These are phyloP conservation scores for Tubosaeta brunneosetosa DNA, from an alignment of 768 basidiomycete species.

Conservation along the genomic window DNA sequence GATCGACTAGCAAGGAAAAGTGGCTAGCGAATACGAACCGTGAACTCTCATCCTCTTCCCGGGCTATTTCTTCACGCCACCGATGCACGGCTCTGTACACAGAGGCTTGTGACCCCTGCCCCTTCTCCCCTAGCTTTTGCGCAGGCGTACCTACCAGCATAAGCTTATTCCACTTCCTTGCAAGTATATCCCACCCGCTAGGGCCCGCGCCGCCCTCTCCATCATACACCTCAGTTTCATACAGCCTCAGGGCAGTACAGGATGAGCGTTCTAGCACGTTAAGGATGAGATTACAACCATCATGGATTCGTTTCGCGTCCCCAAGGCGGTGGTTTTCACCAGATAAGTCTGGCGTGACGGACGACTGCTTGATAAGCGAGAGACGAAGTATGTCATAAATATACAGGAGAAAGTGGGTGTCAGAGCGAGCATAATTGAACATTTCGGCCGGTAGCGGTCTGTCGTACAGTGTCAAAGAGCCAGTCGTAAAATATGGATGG, in stretches of 20 bases:
- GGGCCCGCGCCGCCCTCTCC: slow-evolving; percentile 55
- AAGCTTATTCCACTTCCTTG: slow-evolving; percentile 79
- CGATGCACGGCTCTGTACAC: slow-evolving; percentile 71
- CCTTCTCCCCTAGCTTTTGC: slow-evolving; percentile 31
- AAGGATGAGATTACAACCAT: slow-evolving; percentile 44
- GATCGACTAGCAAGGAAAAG: neutral
- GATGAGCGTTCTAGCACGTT: slow-evolving; percentile 69
- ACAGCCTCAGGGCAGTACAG: slow-evolving; percentile 70
- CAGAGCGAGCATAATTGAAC: slow-evolving; percentile 89
- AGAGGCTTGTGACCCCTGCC: slow-evolving; percentile 43
- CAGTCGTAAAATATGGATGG: neutral
- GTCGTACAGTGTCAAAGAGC: neutral
- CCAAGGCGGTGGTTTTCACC: slow-evolving; percentile 9
- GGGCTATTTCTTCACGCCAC: slow-evolving; percentile 78
- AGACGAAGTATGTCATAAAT: slow-evolving; percentile 90
- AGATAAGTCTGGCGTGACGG: slow-evolving; percentile 26
- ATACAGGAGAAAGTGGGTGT: slow-evolving; percentile 92
- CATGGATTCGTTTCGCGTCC: slow-evolving; percentile 7
- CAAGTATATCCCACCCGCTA: slow-evolving; percentile 73
- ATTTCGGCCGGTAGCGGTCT: slow-evolving; percentile 85
- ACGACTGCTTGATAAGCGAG: slow-evolving; percentile 72
- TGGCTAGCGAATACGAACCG: slow-evolving; percentile 42
- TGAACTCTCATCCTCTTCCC: slow-evolving; percentile 83
- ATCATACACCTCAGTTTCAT: slow-evolving; percentile 70
- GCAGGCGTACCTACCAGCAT: slow-evolving; percentile 28